phyloP scores from a whole-genome alignment of 2,329 filamentous ascomycete genomes.

The Aspergillus quadricinctus region DNA sequence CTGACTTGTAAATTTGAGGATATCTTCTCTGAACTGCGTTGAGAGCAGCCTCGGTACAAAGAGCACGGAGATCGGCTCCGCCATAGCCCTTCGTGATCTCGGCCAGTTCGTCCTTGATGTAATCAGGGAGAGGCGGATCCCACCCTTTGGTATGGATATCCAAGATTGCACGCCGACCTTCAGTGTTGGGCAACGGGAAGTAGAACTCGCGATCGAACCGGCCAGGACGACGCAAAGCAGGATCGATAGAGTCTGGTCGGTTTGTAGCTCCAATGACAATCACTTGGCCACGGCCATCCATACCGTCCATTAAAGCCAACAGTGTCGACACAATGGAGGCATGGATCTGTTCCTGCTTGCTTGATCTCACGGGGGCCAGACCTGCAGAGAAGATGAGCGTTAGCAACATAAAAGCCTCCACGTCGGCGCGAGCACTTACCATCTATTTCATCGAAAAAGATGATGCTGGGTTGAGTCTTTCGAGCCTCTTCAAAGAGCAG shows the following conservation, averaged over 20 bases:
- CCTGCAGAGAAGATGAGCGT: slow-evolving; percentile 27
- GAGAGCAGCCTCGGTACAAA: slow-evolving; percentile 92
- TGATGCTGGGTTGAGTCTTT: slow-evolving; percentile 95
- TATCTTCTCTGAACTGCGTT: slow-evolving; percentile 95
- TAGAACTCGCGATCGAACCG: slow-evolving; percentile 98
- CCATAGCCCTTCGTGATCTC: slow-evolving; percentile 93
- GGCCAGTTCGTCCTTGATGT: slow-evolving; percentile 76
- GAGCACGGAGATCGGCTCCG: slow-evolving; percentile 85
- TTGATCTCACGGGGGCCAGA: slow-evolving; percentile 88
- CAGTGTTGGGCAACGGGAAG: slow-evolving; percentile 82
- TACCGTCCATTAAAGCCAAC: slow-evolving; percentile 93
- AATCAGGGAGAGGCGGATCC: slow-evolving; percentile 68
- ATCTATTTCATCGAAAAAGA: slow-evolving; percentile 99
- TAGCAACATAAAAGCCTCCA: slow-evolving; percentile 2
- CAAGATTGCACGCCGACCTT: slow-evolving; percentile 78
- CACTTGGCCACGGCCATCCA: slow-evolving; percentile 97
- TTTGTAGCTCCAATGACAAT: slow-evolving; percentile 99
- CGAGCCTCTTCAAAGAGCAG: slow-evolving; percentile 92
- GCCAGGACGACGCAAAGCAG: slow-evolving; percentile 86
- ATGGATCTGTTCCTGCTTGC: slow-evolving; percentile 98
- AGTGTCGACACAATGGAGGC: slow-evolving; percentile 94
- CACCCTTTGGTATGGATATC: slow-evolving; percentile 95
- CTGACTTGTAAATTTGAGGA: slow-evolving; percentile 89
- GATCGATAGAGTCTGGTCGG: slow-evolving; percentile 91
- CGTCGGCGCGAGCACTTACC: slow-evolving; percentile 46